A percentile compares a stretch with the other conserved stretches of the same genome.
These are phyloP conservation scores for Graphium sp. DNA, from an alignment of 2,329 filamentous ascomycete genomes.

Conservation along the genomic window DNA sequence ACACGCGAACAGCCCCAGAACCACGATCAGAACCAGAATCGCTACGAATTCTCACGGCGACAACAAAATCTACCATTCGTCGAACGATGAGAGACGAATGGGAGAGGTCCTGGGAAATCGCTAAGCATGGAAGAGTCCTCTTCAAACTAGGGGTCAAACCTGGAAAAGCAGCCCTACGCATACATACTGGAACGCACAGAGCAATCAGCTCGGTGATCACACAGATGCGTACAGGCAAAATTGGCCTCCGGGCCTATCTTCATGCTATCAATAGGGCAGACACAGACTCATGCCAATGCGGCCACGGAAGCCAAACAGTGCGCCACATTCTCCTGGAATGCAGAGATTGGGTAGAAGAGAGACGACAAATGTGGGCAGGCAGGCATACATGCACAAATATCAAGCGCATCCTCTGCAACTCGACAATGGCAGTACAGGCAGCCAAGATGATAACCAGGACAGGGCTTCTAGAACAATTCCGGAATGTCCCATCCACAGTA, in stretches of 20 bases:
- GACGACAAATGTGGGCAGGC: conserved; percentile 10
- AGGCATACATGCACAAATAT: conserved; percentile 9
- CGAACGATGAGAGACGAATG: conserved; percentile 5
- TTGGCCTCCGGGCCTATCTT: conserved; percentile 12
- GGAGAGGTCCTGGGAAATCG: conserved; percentile 4
- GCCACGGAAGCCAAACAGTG: conserved; percentile 11
- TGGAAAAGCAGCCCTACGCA: conserved; percentile 5
- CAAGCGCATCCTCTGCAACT: conserved; percentile 15
- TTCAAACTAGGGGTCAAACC: conserved; percentile 5
- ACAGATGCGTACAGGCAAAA: conserved; percentile 12
- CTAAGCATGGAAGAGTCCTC: conserved; percentile 5
- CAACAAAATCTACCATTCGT: conserved; percentile 6
- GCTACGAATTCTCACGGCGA: conserved; percentile 5
- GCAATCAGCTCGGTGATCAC: conserved; percentile 11
- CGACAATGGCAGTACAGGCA: conserved; percentile 14
- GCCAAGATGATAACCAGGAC: conserved; percentile 15
- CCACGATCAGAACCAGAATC: conserved; percentile 2
- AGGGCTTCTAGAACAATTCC: conserved; percentile 12
- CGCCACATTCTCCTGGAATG: conserved; percentile 14
- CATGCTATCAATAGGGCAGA: conserved; percentile 11
- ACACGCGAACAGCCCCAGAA: not conserved
- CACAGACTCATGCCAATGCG: conserved; percentile 11
- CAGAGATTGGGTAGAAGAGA: conserved; percentile 11
- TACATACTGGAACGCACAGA: conserved; percentile 6
- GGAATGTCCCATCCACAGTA: conserved; percentile 11